A percentile compares a stretch with the other conserved stretches of the same genome.
These are phyloP conservation scores for Pythium inflatum DNA, from an alignment of 352 stramenopile genomes.

Conservation along the genomic window DNA sequence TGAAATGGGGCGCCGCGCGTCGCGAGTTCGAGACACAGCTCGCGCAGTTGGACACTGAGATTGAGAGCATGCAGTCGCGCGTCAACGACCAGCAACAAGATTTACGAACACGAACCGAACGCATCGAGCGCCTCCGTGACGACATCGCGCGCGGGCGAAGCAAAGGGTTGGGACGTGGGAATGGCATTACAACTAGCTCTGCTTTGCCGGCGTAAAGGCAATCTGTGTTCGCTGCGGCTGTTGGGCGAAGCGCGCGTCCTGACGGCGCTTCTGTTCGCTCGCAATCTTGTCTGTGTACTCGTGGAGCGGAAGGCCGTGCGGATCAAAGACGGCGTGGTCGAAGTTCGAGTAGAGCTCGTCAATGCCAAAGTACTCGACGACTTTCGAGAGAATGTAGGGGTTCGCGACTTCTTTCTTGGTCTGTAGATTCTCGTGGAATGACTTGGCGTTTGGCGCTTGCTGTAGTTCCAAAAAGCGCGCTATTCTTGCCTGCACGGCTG, in stretches of 20 bases:
- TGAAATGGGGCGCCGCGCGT: slow-evolving; percentile 67
- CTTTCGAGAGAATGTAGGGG: slow-evolving; percentile 85
- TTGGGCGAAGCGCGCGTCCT: slow-evolving; percentile 41
- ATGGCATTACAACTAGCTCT: slow-evolving; percentile 13
- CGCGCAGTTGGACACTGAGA: slow-evolving; percentile 34
- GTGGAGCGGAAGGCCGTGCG: slow-evolving; percentile 64
- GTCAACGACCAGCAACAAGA: slow-evolving; percentile 32
- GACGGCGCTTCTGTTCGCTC: slow-evolving; percentile 63
- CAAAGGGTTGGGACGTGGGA: slow-evolving; percentile 50
- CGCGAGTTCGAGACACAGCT: slow-evolving; percentile 50
- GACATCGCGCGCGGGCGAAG: slow-evolving; percentile 42
- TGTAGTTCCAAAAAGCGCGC: slow-evolving; percentile 58
- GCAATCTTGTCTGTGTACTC: slow-evolving; percentile 71
- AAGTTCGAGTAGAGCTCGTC: slow-evolving; percentile 84
- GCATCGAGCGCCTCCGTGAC: slow-evolving; percentile 28
- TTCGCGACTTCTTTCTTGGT: slow-evolving; percentile 87
- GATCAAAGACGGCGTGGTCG: slow-evolving; percentile 63
- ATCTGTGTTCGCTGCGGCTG: slow-evolving; percentile 45
- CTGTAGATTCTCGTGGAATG: slow-evolving; percentile 73
- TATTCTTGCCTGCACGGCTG: slow-evolving; percentile 65
- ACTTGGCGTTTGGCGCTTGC: slow-evolving; percentile 15
- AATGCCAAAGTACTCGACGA: slow-evolving; percentile 87
- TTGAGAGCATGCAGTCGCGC: slow-evolving; percentile 23
- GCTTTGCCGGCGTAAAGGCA: slow-evolving; percentile 23
- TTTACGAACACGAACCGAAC: slow-evolving; percentile 2